Percentiles rank a stretch among this genome's conserved stretches.
Conservation (phyloP, 805 yeast species). For the Ogataea naganishii region DNA sequence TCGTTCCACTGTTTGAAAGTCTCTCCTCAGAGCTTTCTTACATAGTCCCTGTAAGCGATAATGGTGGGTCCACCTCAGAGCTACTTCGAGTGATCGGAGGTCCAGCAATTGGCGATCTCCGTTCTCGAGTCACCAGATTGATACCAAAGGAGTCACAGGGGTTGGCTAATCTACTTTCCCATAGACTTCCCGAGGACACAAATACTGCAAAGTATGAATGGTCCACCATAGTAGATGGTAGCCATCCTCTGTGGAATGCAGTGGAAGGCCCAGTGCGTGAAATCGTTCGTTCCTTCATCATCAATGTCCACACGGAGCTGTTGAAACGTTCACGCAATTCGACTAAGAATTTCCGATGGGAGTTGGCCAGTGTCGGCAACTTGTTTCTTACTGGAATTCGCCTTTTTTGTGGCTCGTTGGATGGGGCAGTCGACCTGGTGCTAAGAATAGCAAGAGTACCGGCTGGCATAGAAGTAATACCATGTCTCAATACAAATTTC, state of each 20-base stretch:
- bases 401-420: constrained; percentile 74
- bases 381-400: constrained; percentile 76
- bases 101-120: constrained; percentile 88
- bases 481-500: constrained; percentile 78
- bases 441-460: constrained; percentile 54
- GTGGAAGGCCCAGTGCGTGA: constrained; percentile 57
- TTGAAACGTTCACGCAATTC: constrained; percentile 54
- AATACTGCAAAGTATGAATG: constrained; percentile 60
- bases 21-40: constrained; percentile 45
- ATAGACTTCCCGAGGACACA: constrained; percentile 41
- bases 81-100: constrained; percentile 82
- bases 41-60: constrained; percentile 79
- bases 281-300: constrained; percentile 65
- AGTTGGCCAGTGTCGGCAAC: constrained; percentile 79
- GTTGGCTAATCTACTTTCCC: constrained; percentile 31
- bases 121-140: constrained; percentile 71
- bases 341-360: constrained; percentile 57
- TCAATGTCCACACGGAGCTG: constrained; percentile 72
- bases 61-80: constrained; percentile 94
- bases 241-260: constrained; percentile 58
- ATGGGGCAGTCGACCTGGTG: constrained; percentile 73
- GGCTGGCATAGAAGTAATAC: constrained; percentile 49
- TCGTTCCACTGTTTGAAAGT: constrained; percentile 48
- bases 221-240: constrained; percentile 72
- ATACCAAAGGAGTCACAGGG: constrained; percentile 43